These are phyloP conservation scores for Blepharisma japonicum DNA, from an alignment of 73 alveolate species.

Conservation along the genomic window DNA sequence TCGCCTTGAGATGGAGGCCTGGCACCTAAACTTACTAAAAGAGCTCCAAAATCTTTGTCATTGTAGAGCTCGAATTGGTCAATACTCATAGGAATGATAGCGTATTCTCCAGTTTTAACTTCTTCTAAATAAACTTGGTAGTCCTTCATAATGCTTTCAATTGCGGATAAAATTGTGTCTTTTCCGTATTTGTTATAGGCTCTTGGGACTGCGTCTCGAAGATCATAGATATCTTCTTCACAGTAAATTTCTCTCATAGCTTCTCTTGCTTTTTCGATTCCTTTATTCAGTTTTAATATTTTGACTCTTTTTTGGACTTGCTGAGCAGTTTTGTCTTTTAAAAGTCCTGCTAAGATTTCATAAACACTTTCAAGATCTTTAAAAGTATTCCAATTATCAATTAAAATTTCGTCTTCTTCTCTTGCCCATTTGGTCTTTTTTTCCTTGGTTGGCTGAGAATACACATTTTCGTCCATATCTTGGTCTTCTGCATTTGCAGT, in stretches of 20 bases:
- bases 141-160: neutral
- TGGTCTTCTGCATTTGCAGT: neutral
- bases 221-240: constrained; percentile 6
- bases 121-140: constrained; percentile 23
- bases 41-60: constrained; percentile 29
- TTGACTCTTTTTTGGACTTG: constrained; percentile 59
- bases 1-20: constrained; percentile 28
- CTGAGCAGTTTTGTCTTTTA: constrained; percentile 51
- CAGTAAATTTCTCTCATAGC: neutral
- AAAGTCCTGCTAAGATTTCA: constrained; percentile 50
- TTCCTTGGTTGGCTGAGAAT: constrained; percentile 9
- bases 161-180: neutral
- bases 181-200: constrained; percentile 22
- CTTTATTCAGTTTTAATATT: constrained; percentile 50
- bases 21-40: constrained; percentile 33
- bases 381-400: constrained; percentile 61
- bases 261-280: constrained; percentile 46
- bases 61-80: constrained; percentile 32
- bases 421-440: constrained; percentile 55
- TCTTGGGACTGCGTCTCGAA: constrained; percentile 23
- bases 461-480: constrained; percentile 5
- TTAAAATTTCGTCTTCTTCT: constrained; percentile 60
- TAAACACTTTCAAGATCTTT: constrained; percentile 44
- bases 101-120: constrained; percentile 17
- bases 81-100: constrained; percentile 35